A percentile compares a stretch with the other conserved stretches of the same genome.
Conservation (phyloP, 179 eudicot species). For the Heliamphora pulchella region DNA sequence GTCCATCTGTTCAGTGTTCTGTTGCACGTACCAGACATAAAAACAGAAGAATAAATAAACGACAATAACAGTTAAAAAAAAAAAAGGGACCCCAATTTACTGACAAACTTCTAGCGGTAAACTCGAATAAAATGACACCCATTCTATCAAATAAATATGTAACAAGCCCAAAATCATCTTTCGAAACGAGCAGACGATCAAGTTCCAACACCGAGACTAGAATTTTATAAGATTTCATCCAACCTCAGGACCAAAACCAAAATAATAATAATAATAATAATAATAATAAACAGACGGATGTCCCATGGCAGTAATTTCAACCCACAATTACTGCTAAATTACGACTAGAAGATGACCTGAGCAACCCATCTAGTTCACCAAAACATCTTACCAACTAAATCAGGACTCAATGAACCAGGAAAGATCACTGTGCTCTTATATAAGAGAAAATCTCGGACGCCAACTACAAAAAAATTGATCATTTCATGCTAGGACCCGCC, state of each 20-base stretch:
- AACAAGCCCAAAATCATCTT: too few relatives aligned
- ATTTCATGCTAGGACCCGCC: constrained; percentile 39
- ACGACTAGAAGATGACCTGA: neutral
- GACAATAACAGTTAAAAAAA: too few relatives aligned
- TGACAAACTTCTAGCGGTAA: too few relatives aligned
- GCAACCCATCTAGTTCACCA: constrained; percentile 10
- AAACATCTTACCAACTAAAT: neutral
- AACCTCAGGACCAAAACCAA: neutral
- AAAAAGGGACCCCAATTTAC: too few relatives aligned
- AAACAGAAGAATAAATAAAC: too few relatives aligned
- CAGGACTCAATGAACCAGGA: neutral
- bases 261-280: neutral
- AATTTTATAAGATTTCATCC: neutral
- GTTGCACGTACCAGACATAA: too few relatives aligned
- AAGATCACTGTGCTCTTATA: neutral
- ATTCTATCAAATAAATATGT: too few relatives aligned
- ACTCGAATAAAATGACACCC: too few relatives aligned
- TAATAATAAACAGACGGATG: neutral
- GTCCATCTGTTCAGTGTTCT: too few relatives aligned
- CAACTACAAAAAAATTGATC: constrained; percentile 21
- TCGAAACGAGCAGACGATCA: too few relatives aligned
- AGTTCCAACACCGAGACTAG: neutral
- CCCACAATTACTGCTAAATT: constrained; percentile 9
- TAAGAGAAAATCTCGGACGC: neutral
- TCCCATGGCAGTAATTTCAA: neutral